Evolutionary conservation across 2,329 filamentous ascomycete species (phyloP).

Genomic region (Clonostachys rhizophaga): DNA sequence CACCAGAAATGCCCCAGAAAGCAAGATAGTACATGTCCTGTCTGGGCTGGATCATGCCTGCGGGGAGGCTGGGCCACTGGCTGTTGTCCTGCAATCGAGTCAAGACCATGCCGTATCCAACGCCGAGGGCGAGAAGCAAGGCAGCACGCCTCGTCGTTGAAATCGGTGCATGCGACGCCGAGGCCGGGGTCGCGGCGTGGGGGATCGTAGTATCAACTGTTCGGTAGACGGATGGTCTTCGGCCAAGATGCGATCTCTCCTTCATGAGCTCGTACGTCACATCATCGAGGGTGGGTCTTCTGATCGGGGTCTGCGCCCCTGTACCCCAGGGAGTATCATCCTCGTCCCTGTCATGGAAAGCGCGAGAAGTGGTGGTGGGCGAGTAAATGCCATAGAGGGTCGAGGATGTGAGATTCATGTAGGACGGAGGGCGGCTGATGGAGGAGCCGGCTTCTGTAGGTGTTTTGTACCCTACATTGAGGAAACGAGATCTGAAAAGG

Average conservation of each 20-base stretch:
- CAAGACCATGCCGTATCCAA: constrained; percentile 79
- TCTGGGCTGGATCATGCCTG: constrained; percentile 29
- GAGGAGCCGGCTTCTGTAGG: constrained; percentile 16
- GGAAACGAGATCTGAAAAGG: constrained; percentile 1
- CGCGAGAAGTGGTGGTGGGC: constrained; percentile 51
- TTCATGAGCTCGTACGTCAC: constrained; percentile 37
- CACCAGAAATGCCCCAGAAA: constrained; percentile 79
- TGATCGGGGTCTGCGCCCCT: constrained; percentile 65
- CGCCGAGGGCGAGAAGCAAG: constrained; percentile 73
- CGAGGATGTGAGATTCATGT: constrained; percentile 81
- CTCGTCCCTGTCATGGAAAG: constrained; percentile 42
- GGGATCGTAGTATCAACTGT: constrained; percentile 14
- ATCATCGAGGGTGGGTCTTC: constrained; percentile 35
- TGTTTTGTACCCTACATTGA: background rate
- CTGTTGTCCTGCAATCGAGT: constrained; percentile 64
- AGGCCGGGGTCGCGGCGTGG: constrained; percentile 10
- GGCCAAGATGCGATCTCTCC: constrained; percentile 26
- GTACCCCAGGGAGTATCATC: constrained; percentile 72
- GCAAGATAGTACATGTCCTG: constrained; percentile 63
- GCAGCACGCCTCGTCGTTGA: constrained; percentile 25
- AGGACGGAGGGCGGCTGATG: constrained; percentile 68
- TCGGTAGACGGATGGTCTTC: constrained; percentile 27
- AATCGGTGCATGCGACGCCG: constrained; percentile 9
- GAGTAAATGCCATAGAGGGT: constrained; percentile 92
- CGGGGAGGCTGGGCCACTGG: constrained; percentile 56